These are phyloP conservation scores for Blastomyces percursus DNA, from an alignment of 2,329 filamentous ascomycete genomes.

Conservation along the genomic window DNA sequence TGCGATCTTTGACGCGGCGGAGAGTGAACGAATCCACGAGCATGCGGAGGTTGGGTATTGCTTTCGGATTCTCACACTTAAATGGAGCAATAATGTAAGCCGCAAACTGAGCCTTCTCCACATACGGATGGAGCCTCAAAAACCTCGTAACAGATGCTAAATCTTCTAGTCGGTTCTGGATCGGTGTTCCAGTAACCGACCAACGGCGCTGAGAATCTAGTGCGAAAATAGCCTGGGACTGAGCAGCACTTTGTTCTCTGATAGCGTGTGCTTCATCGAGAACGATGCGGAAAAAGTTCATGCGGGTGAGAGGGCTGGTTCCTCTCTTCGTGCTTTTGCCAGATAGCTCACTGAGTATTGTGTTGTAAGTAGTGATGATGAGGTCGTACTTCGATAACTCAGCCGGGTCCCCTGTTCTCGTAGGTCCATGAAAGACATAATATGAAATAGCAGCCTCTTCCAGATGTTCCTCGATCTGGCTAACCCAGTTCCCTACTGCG, in stretches of 20 bases:
- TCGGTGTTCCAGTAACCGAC: conserved; percentile 94
- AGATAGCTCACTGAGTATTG: conserved; percentile 67
- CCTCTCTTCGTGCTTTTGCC: conserved; percentile 51
- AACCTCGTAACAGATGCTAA: conserved; percentile 79
- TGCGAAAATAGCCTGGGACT: conserved; percentile 74
- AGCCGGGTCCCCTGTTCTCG: conserved; percentile 57
- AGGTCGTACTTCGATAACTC: conserved; percentile 66
- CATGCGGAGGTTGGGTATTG: conserved; percentile 61
- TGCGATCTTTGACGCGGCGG: conserved; percentile 81
- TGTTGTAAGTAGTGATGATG: conserved; percentile 87
- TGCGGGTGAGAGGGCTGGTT: conserved; percentile 55
- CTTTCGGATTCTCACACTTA: conserved; percentile 69
- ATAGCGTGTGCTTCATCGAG: conserved; percentile 94
- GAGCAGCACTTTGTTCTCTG: conserved; percentile 67
- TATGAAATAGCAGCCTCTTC: conserved; percentile 53
- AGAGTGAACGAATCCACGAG: conserved; percentile 92
- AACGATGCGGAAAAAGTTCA: conserved; percentile 89
- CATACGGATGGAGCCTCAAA: conserved; percentile 71
- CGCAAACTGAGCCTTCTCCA: conserved; percentile 63
- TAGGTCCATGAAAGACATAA: conserved; percentile 78
- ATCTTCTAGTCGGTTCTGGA: conserved; percentile 89
- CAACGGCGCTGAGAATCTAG: conserved; percentile 73
- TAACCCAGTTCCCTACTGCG: conserved; percentile 87
- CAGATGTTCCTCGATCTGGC: conserved; percentile 78
- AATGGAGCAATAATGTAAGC: conserved; percentile 75